Percentiles rank a stretch among this genome's conserved stretches.
phyloP scores from a whole-genome alignment of 2,329 filamentous ascomycete species.

The Phyllosticta citribraziliensis region DNA sequence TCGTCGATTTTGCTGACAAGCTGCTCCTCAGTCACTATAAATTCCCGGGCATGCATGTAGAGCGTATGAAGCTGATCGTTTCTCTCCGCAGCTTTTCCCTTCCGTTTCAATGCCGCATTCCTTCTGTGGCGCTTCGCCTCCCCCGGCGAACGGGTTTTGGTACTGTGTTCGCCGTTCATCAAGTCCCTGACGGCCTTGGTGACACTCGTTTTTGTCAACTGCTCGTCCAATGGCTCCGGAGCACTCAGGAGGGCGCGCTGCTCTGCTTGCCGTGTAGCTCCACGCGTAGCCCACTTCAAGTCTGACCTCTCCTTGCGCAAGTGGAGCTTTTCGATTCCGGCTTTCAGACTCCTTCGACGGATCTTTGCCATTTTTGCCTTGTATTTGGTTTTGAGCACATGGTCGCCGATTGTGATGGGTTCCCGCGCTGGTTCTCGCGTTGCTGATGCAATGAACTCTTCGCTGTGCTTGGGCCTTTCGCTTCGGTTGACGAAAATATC shows the following conservation, averaged over 20 bases:
- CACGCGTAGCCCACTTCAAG: slow-evolving; percentile 14
- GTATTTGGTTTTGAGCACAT: slow-evolving; percentile 49
- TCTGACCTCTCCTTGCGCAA: slow-evolving; percentile 24
- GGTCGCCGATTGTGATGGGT: slow-evolving; percentile 22
- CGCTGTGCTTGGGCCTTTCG: slow-evolving; percentile 43
- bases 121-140: slow-evolving; percentile 15
- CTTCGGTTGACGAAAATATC: slow-evolving; percentile 54
- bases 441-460: slow-evolving; percentile 51
- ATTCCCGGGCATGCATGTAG: slow-evolving; percentile 78
- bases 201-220: slow-evolving; percentile 61
- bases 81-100: slow-evolving; percentile 47
- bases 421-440: slow-evolving; percentile 44
- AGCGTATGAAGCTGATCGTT: slow-evolving; percentile 70
- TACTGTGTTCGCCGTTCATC: slow-evolving; percentile 20
- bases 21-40: slow-evolving; percentile 75
- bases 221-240: slow-evolving; percentile 65
- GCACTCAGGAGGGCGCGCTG: slow-evolving; percentile 46
- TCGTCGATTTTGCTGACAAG: slow-evolving; percentile 63
- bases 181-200: slow-evolving; percentile 17
- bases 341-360: slow-evolving; percentile 61
- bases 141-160: not conserved
- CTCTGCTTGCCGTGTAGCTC: slow-evolving; percentile 31
- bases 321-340: slow-evolving; percentile 62
- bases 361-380: slow-evolving; percentile 62
- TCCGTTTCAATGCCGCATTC: slow-evolving; percentile 26